phyloP scores from a whole-genome alignment of 2,329 filamentous ascomycete genomes.

The Neocatenulostroma microsporum region DNA sequence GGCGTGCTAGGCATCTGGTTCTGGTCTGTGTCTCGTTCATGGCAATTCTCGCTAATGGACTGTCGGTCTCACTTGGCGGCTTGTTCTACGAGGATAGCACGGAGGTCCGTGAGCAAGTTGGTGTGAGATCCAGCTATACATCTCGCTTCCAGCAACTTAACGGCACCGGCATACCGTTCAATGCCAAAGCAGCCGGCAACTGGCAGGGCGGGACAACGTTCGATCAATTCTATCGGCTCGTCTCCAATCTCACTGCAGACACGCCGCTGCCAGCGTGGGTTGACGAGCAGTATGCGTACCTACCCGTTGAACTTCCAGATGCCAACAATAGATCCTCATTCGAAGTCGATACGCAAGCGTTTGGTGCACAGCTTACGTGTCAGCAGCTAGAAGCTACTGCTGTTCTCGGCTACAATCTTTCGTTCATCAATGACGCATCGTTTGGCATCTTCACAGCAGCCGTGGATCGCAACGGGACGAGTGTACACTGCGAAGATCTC shows the following conservation, averaged over 20 bases:
- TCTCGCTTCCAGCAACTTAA: conserved; percentile 22
- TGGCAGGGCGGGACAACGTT: conserved; percentile 15
- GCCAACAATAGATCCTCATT: no score
- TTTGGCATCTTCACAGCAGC: conserved; percentile 5
- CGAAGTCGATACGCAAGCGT: conserved; percentile 27
- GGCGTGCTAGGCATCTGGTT: conserved; percentile 40
- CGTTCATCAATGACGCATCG: conserved; percentile 5
- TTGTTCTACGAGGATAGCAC: conserved; percentile 40
- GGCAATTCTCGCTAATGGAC: conserved; percentile 41
- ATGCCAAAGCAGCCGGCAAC: conserved; percentile 18
- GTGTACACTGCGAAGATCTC: no score
- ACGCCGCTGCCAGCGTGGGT: conserved; percentile 47
- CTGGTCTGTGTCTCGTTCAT: conserved; percentile 49
- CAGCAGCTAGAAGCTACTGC: conserved; percentile 19
- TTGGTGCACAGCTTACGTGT: conserved; percentile 33
- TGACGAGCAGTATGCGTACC: conserved; percentile 38
- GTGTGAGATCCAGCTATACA: conserved; percentile 12
- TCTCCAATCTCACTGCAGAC: conserved; percentile 40
- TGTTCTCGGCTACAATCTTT: conserved; percentile 17
- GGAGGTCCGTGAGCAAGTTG: conserved; percentile 8
- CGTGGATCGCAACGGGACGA: no score
- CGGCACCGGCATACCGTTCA: conserved; percentile 19
- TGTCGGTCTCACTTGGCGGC: no score
- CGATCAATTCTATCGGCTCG: conserved; percentile 37
- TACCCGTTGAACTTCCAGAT: conserved; percentile 34